These are phyloP conservation scores for Entomortierella beljakovae DNA, from an alignment of 192 early-diverging fungal genomes.

Conservation along the genomic window DNA sequence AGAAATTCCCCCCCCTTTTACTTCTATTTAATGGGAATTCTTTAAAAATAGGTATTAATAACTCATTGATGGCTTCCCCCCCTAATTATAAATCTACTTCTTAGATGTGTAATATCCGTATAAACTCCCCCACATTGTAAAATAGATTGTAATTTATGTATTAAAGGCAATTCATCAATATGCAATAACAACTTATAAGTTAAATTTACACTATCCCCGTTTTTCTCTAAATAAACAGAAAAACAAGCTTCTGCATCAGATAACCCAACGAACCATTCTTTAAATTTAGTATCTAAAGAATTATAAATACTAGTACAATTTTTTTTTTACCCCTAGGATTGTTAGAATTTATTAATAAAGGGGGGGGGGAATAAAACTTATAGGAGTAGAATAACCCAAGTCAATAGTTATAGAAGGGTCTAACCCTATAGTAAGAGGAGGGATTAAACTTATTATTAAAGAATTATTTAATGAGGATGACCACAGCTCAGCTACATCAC, in stretches of 20 bases:
- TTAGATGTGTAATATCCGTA: background rate
- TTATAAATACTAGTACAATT: background rate
- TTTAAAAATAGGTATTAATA: constrained; percentile 1
- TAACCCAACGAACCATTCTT: constrained; percentile 1
- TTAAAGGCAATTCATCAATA: constrained; percentile 3
- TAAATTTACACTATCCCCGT: background rate
- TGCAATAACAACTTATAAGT: constrained; percentile 1
- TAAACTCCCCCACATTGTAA: background rate
- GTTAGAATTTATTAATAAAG: background rate
- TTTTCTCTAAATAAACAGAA: constrained; percentile 1
- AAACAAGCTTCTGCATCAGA: background rate
- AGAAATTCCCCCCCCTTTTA: background rate
- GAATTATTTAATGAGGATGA: background rate
- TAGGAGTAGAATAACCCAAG: background rate
- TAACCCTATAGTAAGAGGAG: background rate
- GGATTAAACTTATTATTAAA: background rate
- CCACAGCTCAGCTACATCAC: background rate
- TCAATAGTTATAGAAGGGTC: background rate
- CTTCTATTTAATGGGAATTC: constrained; percentile 2
- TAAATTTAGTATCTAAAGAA: constrained; percentile 3
- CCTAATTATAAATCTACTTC: background rate
- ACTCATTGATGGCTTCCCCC: background rate
- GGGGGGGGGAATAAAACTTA: background rate
- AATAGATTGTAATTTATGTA: constrained; percentile 3
- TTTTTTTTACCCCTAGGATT: background rate